Conservation (phyloP, 2,329 filamentous ascomycete genomes). For the Madurella fahalii region DNA sequence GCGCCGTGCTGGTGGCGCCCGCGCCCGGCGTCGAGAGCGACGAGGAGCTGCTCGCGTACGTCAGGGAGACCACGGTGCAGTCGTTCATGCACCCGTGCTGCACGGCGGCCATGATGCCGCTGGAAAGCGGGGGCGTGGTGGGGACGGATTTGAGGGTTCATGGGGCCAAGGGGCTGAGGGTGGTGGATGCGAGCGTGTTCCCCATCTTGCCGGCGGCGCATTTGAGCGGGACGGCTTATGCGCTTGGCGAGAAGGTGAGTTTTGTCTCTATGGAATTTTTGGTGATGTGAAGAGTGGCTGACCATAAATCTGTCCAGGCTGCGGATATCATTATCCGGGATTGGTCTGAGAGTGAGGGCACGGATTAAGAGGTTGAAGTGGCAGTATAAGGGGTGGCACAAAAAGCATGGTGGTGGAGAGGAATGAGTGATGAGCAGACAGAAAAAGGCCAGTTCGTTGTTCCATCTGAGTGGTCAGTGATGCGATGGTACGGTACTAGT, state of each 20-base stretch:
- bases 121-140: slow-evolving; percentile 14
- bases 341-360: not conserved
- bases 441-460: too few species aligned
- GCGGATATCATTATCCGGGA: slow-evolving; percentile 11
- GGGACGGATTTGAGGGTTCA: slow-evolving; percentile 15
- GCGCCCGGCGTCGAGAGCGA: slow-evolving; percentile 30
- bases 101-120: slow-evolving; percentile 19
- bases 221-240: slow-evolving; percentile 12
- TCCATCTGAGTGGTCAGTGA: too few species aligned
- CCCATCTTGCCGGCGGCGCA: slow-evolving; percentile 12
- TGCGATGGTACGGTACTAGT: too few species aligned
- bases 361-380: not conserved
- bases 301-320: not conserved
- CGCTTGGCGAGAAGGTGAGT: slow-evolving; percentile 14
- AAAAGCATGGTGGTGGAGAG: too few species aligned
- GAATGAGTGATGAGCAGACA: too few species aligned
- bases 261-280: not conserved
- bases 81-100: slow-evolving; percentile 23
- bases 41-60: slow-evolving; percentile 1
- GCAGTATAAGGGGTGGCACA: too few species aligned
- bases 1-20: slow-evolving; percentile 31
- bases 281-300: not conserved
- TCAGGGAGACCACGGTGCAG: slow-evolving; percentile 1
- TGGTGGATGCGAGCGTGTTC: slow-evolving; percentile 15
- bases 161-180: slow-evolving; percentile 11